Evolutionary conservation across 768 basidiomycete species (phyloP), one percentile per base, ranked within the genome.

Genomic region (Pholiota molesta): DNA sequence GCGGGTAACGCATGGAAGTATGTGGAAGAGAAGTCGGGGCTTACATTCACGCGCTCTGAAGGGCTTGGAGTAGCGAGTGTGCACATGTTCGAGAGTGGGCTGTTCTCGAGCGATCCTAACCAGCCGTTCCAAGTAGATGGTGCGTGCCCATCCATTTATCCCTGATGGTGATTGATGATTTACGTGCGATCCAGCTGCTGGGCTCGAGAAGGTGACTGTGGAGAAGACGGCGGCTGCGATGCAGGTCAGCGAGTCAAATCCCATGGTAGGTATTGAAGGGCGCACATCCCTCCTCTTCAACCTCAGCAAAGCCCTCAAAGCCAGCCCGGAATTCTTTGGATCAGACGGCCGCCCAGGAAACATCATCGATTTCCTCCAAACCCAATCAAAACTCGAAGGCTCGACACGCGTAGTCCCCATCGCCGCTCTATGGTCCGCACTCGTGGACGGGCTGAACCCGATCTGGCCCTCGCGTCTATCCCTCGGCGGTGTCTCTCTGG

Each of bases 231-330:
- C 87, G 5, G 66, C 77, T 39, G 90, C 86, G 2, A 88, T 99
- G 83, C 97, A 98, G 74, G 95, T 95, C 28, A 81, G 74, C 54
- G 77, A 83, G 1, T 63, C 79, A 0, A 99, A 99, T 71, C 90
- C 92, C 0, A 92, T 99, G 87, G 87, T 92, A 17, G 97, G 95
- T 6, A 81, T 98, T 19, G 89, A 94, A 63, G 97, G 97, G 1
- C 88, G 97, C 35, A 81, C 94, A 0, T 80, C 85, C 0, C 83
- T 99, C 4, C 83, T 99, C 17, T 79, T 82, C 66, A 88, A 86
- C 63, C 86, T 98, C 45, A 84, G 85, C 49, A 77, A 79, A 35
- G 95, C 95, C 0, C 83, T 99, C 60, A 78, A 80, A 23, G 73
- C 81, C 3, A 86, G 81, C 65, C 80, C 90, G 0, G 70, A 84